phyloP scores from a whole-genome alignment of 2,329 filamentous ascomycete species.

The Alternaria alternata region DNA sequence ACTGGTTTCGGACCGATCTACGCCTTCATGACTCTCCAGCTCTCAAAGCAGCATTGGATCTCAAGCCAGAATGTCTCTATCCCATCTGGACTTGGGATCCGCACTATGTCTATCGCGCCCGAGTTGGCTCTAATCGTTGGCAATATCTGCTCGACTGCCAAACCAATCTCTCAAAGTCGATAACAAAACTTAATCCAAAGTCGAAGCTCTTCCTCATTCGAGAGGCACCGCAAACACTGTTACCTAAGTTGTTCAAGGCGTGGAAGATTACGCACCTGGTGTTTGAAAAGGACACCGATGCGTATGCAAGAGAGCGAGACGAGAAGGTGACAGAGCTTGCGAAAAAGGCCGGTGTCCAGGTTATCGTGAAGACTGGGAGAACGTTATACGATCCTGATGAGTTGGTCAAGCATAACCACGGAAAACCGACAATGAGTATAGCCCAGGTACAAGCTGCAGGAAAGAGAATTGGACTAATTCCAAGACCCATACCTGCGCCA shows the following conservation, averaged over 20 bases:
- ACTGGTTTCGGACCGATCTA: slow-evolving; percentile 82
- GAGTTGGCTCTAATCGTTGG: slow-evolving; percentile 77
- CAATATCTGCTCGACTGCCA: slow-evolving; percentile 78
- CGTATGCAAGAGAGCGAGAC: slow-evolving; percentile 73
- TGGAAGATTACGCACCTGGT: slow-evolving; percentile 80
- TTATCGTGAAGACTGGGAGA: slow-evolving; percentile 70
- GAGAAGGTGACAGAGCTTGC: slow-evolving; percentile 66
- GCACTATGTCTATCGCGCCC: slow-evolving; percentile 77
- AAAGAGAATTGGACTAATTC: slow-evolving; percentile 68
- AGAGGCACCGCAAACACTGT: slow-evolving; percentile 74
- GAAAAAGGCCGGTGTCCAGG: slow-evolving; percentile 70
- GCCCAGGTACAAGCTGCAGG: slow-evolving; percentile 68
- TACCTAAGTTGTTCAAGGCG: slow-evolving; percentile 75
- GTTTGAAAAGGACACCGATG: slow-evolving; percentile 81
- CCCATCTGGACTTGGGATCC: slow-evolving; percentile 84
- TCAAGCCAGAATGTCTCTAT: slow-evolving; percentile 73
- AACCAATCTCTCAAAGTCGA: slow-evolving; percentile 71
- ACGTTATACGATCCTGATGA: slow-evolving; percentile 79
- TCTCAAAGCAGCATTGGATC: slow-evolving; percentile 73
- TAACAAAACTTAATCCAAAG: slow-evolving; percentile 73
- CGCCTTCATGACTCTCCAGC: slow-evolving; percentile 80
- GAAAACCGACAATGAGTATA: slow-evolving; percentile 79
- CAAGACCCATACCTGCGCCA: slow-evolving; percentile 68
- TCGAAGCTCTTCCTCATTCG: slow-evolving; percentile 76
- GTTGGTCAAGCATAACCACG: slow-evolving; percentile 69